Evolutionary conservation across 1,284 basidiomycete species (phyloP), one percentile per base, ranked within the genome.

Genomic region (Apiotrichum sp.): DNA sequence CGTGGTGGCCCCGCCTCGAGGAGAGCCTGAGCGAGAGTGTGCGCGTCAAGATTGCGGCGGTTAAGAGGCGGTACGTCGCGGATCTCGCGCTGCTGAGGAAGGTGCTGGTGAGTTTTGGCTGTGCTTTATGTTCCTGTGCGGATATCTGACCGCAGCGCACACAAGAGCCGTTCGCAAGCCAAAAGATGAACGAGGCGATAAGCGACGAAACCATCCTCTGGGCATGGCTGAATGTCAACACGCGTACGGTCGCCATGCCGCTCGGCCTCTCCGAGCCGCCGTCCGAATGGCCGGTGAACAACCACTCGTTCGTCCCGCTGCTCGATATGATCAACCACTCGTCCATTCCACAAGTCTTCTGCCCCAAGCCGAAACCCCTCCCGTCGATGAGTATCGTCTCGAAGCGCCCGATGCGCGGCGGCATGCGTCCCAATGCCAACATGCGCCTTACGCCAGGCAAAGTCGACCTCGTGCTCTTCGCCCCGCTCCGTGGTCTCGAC

Each of bases 151-250:
- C 6, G 5, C 22, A 48, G 47, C 35, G 35, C 22, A 39, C 39
- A 13, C 56, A 56, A 33, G 59, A 70, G 42, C 65, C 67, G 9
- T 71, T 71, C 64, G 63, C 62, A 51, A 56, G 57, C 14, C 69
- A 73, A 48, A 55, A 56, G 22, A 47, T 73, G 14, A 45, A 53
- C 22, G 50, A 57, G 9, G 54, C 53, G 34, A 59, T 75, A 11
- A 66, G 50, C 49, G 56, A 62, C 64, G 57, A 69, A 51, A 81
- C 84, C 58, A 86, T 83, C 61, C 72, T 88, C 7, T 93, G 90
- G 89, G 88, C 83, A 8, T 93, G 91, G 91, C 80, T 93, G 22
- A 91, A 85, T 69, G 88, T 93, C 58, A 93, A 93, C 70, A 93
- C 90, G 6, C 83, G 90, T 55, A 89, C 87, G 66, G 82, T 93